A percentile compares a stretch with the other conserved stretches of the same genome.
Conservation (phyloP, 2,329 filamentous ascomycete genomes). For the Fusarium chlamydosporum region DNA sequence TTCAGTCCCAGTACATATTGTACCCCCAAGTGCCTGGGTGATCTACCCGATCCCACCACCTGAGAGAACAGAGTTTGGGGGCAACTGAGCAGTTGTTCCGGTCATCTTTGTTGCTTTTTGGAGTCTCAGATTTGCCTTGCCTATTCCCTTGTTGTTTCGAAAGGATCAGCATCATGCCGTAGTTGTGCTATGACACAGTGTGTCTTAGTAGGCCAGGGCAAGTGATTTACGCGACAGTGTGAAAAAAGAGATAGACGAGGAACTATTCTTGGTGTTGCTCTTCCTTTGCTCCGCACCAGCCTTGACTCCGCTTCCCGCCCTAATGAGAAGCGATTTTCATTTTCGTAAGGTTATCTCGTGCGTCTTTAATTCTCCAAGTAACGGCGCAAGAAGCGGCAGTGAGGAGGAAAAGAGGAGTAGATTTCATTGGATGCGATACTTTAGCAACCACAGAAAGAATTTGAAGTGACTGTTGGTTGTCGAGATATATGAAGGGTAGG, state of each 20-base stretch:
- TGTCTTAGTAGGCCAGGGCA: neutral
- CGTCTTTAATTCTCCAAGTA: conserved; percentile 33
- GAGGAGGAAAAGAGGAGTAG: conserved; percentile 22
- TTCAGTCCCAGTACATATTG: conserved; percentile 6
- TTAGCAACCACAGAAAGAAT: neutral
- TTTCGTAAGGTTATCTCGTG: conserved; percentile 32
- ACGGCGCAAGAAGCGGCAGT: conserved; percentile 43
- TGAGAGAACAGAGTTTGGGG: conserved; percentile 19
- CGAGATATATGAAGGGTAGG: neutral
- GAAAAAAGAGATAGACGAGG: neutral
- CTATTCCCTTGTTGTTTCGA: neutral
- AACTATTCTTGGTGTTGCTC: conserved; percentile 22
- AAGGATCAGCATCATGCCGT: conserved; percentile 4
- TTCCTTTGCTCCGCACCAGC: conserved; percentile 48
- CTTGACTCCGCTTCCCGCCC: conserved; percentile 40
- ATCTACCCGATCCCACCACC: conserved; percentile 11
- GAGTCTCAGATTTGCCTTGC: conserved; percentile 3
- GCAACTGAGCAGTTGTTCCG: neutral
- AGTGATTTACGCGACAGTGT: neutral
- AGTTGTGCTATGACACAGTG: conserved; percentile 1
- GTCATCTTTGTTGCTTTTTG: conserved; percentile 10
- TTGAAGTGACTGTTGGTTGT: neutral
- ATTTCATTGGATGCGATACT: conserved; percentile 31
- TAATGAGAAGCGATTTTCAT: conserved; percentile 35
- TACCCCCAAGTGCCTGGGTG: conserved; percentile 15